Conservation (phyloP, 768 basidiomycete genomes). For the Austroboletus eburneus region DNA sequence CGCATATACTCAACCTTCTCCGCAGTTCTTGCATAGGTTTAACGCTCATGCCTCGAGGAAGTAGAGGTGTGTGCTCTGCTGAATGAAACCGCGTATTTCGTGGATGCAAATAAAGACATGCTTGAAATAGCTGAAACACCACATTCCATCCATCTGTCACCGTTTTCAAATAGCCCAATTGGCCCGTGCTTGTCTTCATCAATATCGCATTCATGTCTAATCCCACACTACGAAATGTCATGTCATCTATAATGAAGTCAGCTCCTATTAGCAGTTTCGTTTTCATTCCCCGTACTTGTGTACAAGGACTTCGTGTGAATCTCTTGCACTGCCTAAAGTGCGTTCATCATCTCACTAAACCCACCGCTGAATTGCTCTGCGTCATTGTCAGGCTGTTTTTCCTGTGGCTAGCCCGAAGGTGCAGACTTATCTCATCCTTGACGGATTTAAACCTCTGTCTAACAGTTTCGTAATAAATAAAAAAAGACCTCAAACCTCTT, state of each 20-base stretch:
- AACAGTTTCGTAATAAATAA: constrained; percentile 1
- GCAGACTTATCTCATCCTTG: background rate
- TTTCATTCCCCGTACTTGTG: background rate
- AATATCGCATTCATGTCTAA: background rate
- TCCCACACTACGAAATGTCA: background rate
- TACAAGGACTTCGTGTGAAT: background rate
- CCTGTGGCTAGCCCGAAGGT: constrained; percentile 8
- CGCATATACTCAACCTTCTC: background rate
- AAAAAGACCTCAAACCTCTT: background rate
- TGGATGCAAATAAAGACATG: background rate
- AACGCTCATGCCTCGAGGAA: background rate
- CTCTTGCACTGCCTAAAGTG: background rate
- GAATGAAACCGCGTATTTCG: background rate
- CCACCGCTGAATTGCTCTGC: background rate
- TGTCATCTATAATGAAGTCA: background rate
- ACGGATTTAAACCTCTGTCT: background rate
- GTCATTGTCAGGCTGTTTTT: background rate
- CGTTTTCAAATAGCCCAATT: background rate
- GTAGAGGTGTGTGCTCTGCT: background rate
- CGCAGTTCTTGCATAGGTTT: background rate
- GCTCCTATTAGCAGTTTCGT: background rate
- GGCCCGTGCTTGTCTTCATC: background rate
- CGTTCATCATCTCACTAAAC: constrained; percentile 8
- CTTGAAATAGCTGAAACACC: background rate
- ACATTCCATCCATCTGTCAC: background rate